Conservation (phyloP, 1,139 yeast species). For the Geotrichum klebahnii region DNA sequence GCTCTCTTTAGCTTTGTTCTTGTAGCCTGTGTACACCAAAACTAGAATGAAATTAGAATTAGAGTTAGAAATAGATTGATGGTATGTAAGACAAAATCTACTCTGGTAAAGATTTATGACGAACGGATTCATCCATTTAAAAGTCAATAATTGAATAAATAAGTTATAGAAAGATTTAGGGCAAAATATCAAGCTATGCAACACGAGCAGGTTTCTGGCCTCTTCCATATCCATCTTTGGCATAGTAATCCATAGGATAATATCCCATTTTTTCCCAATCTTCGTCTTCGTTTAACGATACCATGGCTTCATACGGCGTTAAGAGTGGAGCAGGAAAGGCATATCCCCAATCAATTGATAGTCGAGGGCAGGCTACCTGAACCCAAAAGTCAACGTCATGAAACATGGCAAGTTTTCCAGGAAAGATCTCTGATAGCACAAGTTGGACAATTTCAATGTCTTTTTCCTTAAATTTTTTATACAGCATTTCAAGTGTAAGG, state of each 20-base stretch:
- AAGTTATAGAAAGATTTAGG: no score
- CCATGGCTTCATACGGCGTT: constrained; percentile 97
- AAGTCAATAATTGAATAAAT: no score
- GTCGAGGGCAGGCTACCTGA: constrained; percentile 95
- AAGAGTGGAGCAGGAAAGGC: constrained; percentile 88
- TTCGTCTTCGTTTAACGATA: constrained; percentile 67
- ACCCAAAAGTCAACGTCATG: constrained; percentile 92
- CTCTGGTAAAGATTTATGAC: no score
- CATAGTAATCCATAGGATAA: constrained; percentile 96
- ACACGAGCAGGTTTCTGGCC: constrained; percentile 57
- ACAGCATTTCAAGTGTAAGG: constrained; percentile 63
- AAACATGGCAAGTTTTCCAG: constrained; percentile 88
- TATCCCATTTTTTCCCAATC: constrained; percentile 57
- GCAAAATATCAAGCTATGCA: not conserved
- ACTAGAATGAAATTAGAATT: not conserved
- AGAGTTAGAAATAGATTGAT: not conserved
- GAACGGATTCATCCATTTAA: no score
- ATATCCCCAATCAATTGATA: constrained; percentile 98
- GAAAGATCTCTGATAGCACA: constrained; percentile 86
- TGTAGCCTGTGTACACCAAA: constrained; percentile 13
- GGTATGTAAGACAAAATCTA: not conserved
- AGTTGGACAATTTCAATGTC: constrained; percentile 76
- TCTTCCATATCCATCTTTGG: constrained; percentile 87
- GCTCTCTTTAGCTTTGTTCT: constrained; percentile 68
- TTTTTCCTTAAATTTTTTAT: constrained; percentile 47